Evolutionary conservation across 495 filamentous ascomycete species (phyloP), one percentile per base, ranked within the genome.

Genomic region (Penicillium samsonianum): DNA sequence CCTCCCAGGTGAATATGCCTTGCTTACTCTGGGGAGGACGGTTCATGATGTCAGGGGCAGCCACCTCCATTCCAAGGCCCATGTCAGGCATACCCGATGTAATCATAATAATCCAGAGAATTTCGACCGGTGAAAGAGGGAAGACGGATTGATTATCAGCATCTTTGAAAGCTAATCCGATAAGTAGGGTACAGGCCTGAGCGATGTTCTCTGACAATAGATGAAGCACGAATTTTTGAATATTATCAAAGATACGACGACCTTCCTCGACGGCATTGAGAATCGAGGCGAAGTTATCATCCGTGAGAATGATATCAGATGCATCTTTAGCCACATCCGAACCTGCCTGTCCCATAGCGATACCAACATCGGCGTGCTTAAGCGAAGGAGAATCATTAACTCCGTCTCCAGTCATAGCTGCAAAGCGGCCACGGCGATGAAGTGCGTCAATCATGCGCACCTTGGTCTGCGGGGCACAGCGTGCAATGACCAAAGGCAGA

Each of bases 371-470:
- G 43, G 90, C 90, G 77, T 92, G 91, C 81, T 92, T 93, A 53
- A 95, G 81, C 40, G 90, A 92, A 48, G 90, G 90, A 56, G 89
- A 90, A 76, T 95, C 90, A 76, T 95, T 95, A 71, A 93, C 90
- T 84, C 90, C 90, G 65, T 95, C 91, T 82, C 90, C 91, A 77
- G 90, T 95, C 86, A 95, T 94, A 69, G 90, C 90, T 76, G 90
- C 89, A 51, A 92, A 84, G 76, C 90, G 88, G 61, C 90, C 89
- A 53, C 87, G 80, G 33, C 87, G 81, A 53, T 87, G 82, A 11
- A 90, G 78, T 11, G 85, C 83, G 57, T 86, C 83, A 31, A 91
- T 85, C 80, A 89, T 86, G 41, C 81, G 80, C 0, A 80, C 81
- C 73, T 89, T 89, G 12, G 86, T 88, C 61, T 84, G 74, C 2